These are phyloP conservation scores for Boletus vinaceobasis DNA, from an alignment of 768 basidiomycete genomes.

Conservation along the genomic window DNA sequence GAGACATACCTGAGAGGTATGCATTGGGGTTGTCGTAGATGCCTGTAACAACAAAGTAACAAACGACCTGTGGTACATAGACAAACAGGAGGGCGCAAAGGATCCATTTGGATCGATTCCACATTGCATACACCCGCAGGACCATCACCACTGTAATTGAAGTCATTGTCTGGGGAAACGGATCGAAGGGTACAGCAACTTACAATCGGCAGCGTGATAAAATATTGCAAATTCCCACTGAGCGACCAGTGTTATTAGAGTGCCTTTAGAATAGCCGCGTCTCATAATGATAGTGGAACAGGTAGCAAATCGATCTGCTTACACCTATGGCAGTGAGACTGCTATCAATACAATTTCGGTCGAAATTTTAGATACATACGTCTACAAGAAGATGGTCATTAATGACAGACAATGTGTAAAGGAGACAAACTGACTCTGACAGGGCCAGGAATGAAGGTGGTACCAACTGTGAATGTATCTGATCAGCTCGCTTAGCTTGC, in stretches of 20 bases:
- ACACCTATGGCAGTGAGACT: background rate
- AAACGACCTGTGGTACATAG: too few relatives aligned
- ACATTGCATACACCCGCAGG: too few relatives aligned
- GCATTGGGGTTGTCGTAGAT: too few relatives aligned
- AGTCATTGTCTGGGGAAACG: background rate
- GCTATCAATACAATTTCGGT: background rate
- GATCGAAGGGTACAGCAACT: background rate
- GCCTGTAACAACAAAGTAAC: too few relatives aligned
- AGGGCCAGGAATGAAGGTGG: too few relatives aligned
- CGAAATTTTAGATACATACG: background rate
- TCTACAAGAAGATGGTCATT: background rate
- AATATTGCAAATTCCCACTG: background rate
- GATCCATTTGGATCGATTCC: too few relatives aligned
- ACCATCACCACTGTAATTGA: background rate
- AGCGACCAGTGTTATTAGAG: background rate
- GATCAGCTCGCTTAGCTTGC: background rate
- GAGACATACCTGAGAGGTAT: too few relatives aligned
- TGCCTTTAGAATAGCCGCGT: background rate
- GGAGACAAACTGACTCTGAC: too few relatives aligned
- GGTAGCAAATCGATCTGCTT: background rate
- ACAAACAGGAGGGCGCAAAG: too few relatives aligned
- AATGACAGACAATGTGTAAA: background rate
- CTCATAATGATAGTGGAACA: background rate
- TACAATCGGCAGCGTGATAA: conserved; percentile 2
- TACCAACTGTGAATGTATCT: too few relatives aligned